phyloP scores from a whole-genome alignment of 768 basidiomycete genomes.

The Amylocystis lapponica region DNA sequence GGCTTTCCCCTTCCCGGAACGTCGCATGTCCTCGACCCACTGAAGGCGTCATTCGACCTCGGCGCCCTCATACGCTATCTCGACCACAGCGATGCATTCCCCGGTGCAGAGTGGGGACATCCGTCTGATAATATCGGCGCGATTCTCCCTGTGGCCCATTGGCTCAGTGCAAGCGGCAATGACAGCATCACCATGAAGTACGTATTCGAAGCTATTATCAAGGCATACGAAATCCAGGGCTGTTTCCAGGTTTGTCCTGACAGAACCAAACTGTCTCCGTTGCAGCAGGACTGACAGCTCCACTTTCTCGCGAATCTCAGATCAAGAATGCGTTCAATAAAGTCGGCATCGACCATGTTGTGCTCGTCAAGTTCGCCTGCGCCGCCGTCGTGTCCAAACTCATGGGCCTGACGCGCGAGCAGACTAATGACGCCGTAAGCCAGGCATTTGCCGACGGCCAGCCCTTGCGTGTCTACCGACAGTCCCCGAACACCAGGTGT shows the following conservation, averaged over 20 bases:
- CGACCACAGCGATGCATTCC: constrained; percentile 5
- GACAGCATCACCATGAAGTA: constrained; percentile 1
- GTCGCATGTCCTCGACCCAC: constrained; percentile 2
- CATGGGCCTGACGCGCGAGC: constrained; percentile 2
- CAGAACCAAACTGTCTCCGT: background rate
- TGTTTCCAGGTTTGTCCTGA: constrained; percentile 2
- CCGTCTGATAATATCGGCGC: constrained; percentile 8
- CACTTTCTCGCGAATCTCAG: too few species aligned
- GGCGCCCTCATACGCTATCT: constrained; percentile 3
- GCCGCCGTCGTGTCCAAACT: constrained; percentile 8
- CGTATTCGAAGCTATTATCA: constrained; percentile 3
- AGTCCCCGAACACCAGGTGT: constrained; percentile 9
- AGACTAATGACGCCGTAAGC: constrained; percentile 7
- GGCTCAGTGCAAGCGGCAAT: constrained; percentile 2
- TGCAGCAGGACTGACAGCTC: too few species aligned
- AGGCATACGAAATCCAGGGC: constrained; percentile 8
- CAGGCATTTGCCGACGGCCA: constrained; percentile 11
- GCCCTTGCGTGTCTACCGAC: constrained; percentile 9
- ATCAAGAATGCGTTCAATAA: constrained; percentile 6
- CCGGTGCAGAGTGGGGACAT: constrained; percentile 7
- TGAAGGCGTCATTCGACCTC: constrained; percentile 4
- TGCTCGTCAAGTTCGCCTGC: constrained; percentile 7
- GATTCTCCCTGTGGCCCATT: constrained; percentile 4
- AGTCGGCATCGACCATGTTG: constrained; percentile 10
- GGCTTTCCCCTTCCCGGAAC: constrained; percentile 6